Percentiles rank a stretch among this genome's conserved stretches.
Evolutionary conservation across 345 rosid genomes (phyloP).

Genomic region (Populus davidiana): DNA sequence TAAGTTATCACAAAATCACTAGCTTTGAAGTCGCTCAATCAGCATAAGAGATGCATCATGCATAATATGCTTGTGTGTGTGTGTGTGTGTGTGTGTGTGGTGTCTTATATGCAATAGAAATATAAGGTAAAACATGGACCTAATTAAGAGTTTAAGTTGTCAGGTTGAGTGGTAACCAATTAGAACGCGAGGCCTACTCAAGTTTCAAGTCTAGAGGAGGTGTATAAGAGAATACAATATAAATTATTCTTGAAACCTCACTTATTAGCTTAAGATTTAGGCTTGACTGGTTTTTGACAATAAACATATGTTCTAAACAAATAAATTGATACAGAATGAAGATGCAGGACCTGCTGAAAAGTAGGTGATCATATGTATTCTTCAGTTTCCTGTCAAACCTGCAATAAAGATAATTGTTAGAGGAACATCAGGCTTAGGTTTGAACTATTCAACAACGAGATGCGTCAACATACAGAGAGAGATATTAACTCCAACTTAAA

Average conservation of each 20-base stretch:
- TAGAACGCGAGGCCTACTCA: neutral
- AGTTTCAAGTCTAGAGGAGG: neutral
- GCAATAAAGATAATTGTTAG: conserved; percentile 27
- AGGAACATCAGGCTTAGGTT: neutral
- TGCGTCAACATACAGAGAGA: neutral
- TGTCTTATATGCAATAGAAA: neutral
- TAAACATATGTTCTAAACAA: neutral
- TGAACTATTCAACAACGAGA: neutral
- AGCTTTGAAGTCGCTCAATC: neutral
- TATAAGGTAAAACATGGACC: neutral
- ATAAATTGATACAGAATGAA: neutral
- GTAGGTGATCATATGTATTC: conserved; percentile 86
- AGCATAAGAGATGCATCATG: neutral
- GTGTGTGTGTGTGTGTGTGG: too few relatives aligned
- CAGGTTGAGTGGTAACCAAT: neutral
- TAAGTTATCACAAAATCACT: neutral
- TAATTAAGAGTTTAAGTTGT: neutral
- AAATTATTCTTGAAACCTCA: too few relatives aligned
- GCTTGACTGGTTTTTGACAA: too few relatives aligned
- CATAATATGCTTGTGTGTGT: neutral
- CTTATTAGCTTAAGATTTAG: too few relatives aligned
- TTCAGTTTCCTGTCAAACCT: conserved; percentile 93
- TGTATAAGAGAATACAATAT: neutral
- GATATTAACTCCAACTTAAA: neutral
- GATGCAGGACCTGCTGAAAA: conserved; percentile 78